Percentiles rank a stretch among this genome's conserved stretches.
phyloP scores from a whole-genome alignment of 2,329 filamentous ascomycete species.

The Colletotrichum destructivum region DNA sequence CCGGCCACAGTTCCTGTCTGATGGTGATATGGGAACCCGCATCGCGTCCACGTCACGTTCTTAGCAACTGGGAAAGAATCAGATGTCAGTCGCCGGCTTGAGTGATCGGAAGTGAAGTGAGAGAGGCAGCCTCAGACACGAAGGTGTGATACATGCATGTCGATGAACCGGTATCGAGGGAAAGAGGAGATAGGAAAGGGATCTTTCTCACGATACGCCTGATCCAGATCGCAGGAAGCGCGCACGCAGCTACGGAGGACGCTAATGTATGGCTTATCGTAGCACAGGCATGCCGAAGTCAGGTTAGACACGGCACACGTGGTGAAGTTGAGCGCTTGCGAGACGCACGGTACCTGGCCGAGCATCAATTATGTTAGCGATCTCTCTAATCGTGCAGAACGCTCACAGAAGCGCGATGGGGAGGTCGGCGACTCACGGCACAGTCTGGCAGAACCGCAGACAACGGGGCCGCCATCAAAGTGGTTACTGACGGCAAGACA shows the following conservation, averaged over 20 bases:
- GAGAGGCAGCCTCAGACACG: too few species aligned
- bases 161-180: background rate
- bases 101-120: background rate
- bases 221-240: constrained; percentile 12
- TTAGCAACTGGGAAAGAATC: constrained; percentile 12
- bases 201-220: constrained; percentile 16
- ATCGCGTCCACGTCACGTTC: constrained; percentile 29
- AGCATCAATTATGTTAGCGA: background rate
- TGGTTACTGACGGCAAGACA: background rate
- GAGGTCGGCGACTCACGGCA: constrained; percentile 14
- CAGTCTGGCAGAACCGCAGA: constrained; percentile 25
- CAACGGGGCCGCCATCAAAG: constrained; percentile 22
- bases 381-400: too few species aligned
- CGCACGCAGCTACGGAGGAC: constrained; percentile 21
- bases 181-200: background rate
- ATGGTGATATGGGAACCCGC: constrained; percentile 18
- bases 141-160: background rate
- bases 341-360: constrained; percentile 18
- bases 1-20: constrained; percentile 1
- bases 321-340: constrained; percentile 26
- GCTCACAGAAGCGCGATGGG: too few species aligned
- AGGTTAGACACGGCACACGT: constrained; percentile 23
- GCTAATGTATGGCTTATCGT: constrained; percentile 14
- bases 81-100: background rate
- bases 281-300: constrained; percentile 23